Conservation (phyloP, 805 yeast species). For the Cyberlindnera saturnus region DNA sequence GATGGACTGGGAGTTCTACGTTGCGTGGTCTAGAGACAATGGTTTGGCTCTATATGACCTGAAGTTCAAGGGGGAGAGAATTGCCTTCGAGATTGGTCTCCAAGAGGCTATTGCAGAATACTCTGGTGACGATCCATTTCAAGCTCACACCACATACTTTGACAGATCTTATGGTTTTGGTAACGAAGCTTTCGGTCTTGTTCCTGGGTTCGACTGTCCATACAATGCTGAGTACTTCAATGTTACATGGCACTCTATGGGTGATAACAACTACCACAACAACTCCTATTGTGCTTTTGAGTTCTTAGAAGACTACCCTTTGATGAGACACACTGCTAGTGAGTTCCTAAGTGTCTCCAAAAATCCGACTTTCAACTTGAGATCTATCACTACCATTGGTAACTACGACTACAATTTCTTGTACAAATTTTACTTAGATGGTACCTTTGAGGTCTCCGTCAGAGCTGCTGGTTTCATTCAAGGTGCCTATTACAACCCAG, state of each 20-base stretch:
- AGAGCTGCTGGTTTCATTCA: conserved; percentile 27
- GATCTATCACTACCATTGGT: conserved; percentile 22
- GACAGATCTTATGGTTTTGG: conserved; percentile 25
- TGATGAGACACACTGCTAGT: conserved; percentile 19
- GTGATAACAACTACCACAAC: conserved; percentile 20
- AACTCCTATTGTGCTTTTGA: conserved; percentile 25
- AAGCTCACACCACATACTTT: conserved; percentile 21
- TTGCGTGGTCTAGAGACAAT: conserved; percentile 22
- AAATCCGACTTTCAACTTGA: conserved; percentile 21
- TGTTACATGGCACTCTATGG: conserved; percentile 22
- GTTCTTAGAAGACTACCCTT: conserved; percentile 18
- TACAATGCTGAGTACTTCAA: conserved; percentile 25
- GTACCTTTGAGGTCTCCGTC: conserved; percentile 24
- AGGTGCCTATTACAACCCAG: conserved; percentile 23
- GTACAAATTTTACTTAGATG: conserved; percentile 22
- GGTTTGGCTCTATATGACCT: conserved; percentile 23
- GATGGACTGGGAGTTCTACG: conserved; percentile 27
- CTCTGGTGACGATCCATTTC: conserved; percentile 27
- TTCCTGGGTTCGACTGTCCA: conserved; percentile 27
- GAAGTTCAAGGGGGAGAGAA: conserved; percentile 26
- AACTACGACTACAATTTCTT: conserved; percentile 23
- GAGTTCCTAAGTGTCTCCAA: conserved; percentile 15
- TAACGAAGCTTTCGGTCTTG: conserved; percentile 24
- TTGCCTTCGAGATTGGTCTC: conserved; percentile 22
- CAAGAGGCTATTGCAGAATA: conserved; percentile 28